Evolutionary conservation across 139 green algal genomes (phyloP), one percentile per base, ranked within the genome.

Genomic region (Coelastrella sp.): DNA sequence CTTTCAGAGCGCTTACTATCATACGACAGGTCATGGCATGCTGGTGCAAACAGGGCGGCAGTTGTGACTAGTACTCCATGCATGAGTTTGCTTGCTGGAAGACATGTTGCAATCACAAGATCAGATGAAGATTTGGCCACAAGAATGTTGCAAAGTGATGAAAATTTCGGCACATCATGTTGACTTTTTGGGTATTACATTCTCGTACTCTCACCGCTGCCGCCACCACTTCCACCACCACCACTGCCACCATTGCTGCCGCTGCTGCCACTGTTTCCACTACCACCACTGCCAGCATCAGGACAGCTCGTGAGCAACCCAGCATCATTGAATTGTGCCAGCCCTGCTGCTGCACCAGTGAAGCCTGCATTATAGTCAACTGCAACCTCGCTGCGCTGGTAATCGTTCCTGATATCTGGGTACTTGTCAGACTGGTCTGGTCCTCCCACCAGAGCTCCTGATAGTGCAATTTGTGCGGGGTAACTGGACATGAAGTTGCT

Each of bases 351-450:
- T 25, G 84, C 84, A 9, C 84, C 84, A 14, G 84, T 88, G 68
- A 88, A 88, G 68, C 84, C 84, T 59, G 84, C 84, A 9, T 88
- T 88, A 49, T 88, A 88, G 84, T 88, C 84, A 57, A 88, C 56
- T n/a, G 84, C 84, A 56, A 88, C 56, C 68, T 88, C 84, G 22
- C 66, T 81, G 66, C 84, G 66, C 84, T 88, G 84, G 68, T 88
- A 88, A 68, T 88, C 84, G 22, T 88, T 76, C 49, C 84, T 72
- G 49, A 88, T 82, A 49, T 88, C 84, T 14, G 85, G 85, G 74
- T 66, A 90, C 73, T 65, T 75, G 58, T 90, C 85, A 10, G 14
- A 63, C 85, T 90, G 85, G 85, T 90, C 85, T 4, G 85, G 85
- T 12, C 85, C 85, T 8, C 85, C 85, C 9, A 90, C 85, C 0